Conservation (phyloP, 2,329 filamentous ascomycete genomes). For the Tolypocladium inflatum region DNA sequence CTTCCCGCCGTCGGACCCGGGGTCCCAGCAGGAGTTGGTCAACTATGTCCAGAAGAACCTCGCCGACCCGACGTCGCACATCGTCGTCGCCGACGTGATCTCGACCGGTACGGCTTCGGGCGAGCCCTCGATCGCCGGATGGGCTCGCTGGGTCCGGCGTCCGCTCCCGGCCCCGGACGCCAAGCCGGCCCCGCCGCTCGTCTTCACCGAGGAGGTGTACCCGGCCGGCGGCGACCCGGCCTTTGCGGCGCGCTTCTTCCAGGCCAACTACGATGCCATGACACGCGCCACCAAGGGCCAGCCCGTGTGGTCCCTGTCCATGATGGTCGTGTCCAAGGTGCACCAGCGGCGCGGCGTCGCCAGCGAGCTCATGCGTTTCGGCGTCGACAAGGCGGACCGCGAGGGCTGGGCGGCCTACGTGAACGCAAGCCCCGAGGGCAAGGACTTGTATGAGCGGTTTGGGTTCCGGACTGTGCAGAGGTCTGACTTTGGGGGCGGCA, state of each 20-base stretch:
- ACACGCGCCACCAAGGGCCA: constrained; percentile 14
- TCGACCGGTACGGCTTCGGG: background rate
- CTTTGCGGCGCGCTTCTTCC: constrained; percentile 31
- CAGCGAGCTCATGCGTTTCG: constrained; percentile 20
- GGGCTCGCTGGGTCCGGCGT: constrained; percentile 23
- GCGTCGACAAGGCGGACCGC: constrained; percentile 16
- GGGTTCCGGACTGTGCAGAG: constrained; percentile 16
- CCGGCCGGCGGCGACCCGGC: constrained; percentile 15
- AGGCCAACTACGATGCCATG: constrained; percentile 14
- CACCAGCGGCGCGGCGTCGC: constrained; percentile 23
- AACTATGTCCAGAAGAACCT: constrained; percentile 13
- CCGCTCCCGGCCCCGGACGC: constrained; percentile 6
- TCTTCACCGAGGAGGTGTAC: constrained; percentile 14
- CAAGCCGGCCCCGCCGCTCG: constrained; percentile 3
- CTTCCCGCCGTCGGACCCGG: constrained; percentile 15
- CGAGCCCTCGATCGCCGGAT: constrained; percentile 16
- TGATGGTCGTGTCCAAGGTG: constrained; percentile 19
- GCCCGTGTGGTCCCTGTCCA: constrained; percentile 23
- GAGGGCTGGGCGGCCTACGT: constrained; percentile 17
- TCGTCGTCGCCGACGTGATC: constrained; percentile 19
- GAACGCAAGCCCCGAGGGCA: constrained; percentile 17
- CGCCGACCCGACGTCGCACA: constrained; percentile 17
- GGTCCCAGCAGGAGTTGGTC: constrained; percentile 9
- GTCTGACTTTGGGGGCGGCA: constrained; percentile 9
- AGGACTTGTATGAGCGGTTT: constrained; percentile 16